A percentile compares a stretch with the other conserved stretches of the same genome.
These are phyloP conservation scores for Lichtheimia ramosa DNA, from an alignment of 371 early-diverging fungal genomes.

Conservation along the genomic window DNA sequence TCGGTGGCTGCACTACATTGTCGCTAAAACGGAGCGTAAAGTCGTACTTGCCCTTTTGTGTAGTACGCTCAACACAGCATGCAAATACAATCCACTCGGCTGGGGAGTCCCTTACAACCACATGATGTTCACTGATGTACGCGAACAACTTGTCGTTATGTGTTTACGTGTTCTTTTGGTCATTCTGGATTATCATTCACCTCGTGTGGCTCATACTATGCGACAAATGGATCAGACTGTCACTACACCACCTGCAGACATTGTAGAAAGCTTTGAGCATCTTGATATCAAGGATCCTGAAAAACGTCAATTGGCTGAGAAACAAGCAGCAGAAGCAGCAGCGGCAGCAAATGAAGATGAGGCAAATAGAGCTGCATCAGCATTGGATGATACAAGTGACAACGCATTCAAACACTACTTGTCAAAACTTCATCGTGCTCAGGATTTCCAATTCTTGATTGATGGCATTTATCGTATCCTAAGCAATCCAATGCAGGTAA, in stretches of 20 bases:
- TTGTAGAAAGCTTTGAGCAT: conserved; percentile 10
- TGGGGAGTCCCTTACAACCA: conserved; percentile 90
- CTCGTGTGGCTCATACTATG: conserved; percentile 26
- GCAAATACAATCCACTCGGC: conserved; percentile 79
- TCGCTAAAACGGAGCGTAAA: conserved; percentile 71
- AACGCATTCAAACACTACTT: conserved; percentile 76
- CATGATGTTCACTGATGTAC: conserved; percentile 67
- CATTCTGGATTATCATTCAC: conserved; percentile 69
- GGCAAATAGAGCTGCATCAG: not conserved
- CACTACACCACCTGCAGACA: conserved; percentile 11
- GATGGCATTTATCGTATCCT: conserved; percentile 75
- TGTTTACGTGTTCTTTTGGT: conserved; percentile 69
- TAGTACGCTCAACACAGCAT: conserved; percentile 78
- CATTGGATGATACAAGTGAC: conserved; percentile 32
- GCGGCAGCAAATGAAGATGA: conserved; percentile 12
- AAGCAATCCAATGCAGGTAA: conserved; percentile 76
- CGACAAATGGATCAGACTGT: conserved; percentile 19
- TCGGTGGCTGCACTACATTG: conserved; percentile 55
- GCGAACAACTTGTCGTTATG: conserved; percentile 70
- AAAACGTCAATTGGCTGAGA: conserved; percentile 17
- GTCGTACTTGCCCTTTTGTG: conserved; percentile 75
- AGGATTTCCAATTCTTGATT: conserved; percentile 78
- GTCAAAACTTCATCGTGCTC: conserved; percentile 72
- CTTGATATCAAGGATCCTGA: conserved; percentile 20
- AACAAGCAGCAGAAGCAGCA: conserved; percentile 8